These are phyloP conservation scores for Wickerhamomyces sp. DNA, from an alignment of 1,139 yeast genomes.

Conservation along the genomic window DNA sequence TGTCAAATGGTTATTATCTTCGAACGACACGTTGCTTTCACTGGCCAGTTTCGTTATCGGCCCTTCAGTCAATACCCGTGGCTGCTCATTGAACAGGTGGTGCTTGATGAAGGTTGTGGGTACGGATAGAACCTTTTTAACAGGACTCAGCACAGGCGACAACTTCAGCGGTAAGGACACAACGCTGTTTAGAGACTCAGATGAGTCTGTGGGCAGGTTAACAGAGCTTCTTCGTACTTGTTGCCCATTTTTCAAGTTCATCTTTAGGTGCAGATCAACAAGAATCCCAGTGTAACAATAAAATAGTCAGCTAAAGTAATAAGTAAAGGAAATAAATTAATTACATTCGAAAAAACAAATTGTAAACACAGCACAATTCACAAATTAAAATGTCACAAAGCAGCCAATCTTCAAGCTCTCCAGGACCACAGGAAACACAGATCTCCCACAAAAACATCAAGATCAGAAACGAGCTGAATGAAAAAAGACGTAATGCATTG, in stretches of 20 bases:
- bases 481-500: slow-evolving; percentile 36
- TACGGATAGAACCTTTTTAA: slow-evolving; percentile 6
- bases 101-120: not conserved
- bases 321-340: too few relatives aligned
- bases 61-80: slow-evolving; percentile 15
- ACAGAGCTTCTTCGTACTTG: slow-evolving; percentile 9
- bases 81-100: not conserved
- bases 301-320: too few relatives aligned
- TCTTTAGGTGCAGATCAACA: too few relatives aligned
- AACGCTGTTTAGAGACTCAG: not conserved
- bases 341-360: too few relatives aligned
- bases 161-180: not conserved
- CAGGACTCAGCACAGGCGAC: slow-evolving; percentile 5
- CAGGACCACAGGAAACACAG: slow-evolving; percentile 17
- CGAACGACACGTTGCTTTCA: not conserved
- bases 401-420: not conserved
- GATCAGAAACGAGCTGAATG: slow-evolving; percentile 24
- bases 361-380: too few relatives aligned
- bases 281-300: too few relatives aligned
- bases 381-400: not conserved
- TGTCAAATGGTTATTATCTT: slow-evolving; percentile 1
- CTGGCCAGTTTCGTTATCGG: slow-evolving; percentile 20
- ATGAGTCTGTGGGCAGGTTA: not conserved
- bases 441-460: slow-evolving; percentile 29
- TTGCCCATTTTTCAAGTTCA: too few relatives aligned